These are phyloP conservation scores for Brassica rapa DNA, from an alignment of 345 rosid genomes.

Conservation along the genomic window DNA sequence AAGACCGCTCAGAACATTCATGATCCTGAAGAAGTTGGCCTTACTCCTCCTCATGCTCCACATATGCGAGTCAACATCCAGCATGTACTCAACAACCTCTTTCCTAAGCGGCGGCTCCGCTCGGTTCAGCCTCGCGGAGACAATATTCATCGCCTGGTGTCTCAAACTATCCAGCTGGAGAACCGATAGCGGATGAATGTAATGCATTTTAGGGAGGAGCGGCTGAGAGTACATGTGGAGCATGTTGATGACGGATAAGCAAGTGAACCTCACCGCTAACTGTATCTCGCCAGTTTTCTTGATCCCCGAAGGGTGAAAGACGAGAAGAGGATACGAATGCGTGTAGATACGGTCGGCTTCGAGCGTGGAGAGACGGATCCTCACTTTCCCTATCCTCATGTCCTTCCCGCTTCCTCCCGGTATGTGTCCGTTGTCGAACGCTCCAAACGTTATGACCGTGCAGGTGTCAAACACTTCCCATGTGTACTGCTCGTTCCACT, in stretches of 20 bases:
- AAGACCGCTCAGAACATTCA: slow-evolving; percentile 64
- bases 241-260: slow-evolving; percentile 80
- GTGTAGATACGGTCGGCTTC: slow-evolving; percentile 93
- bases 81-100: slow-evolving; percentile 97
- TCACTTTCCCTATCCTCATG: slow-evolving; percentile 80
- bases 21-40: slow-evolving; percentile 60
- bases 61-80: slow-evolving; percentile 97
- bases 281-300: slow-evolving; percentile 95
- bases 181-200: slow-evolving; percentile 87
- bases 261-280: slow-evolving; percentile 81
- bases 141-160: slow-evolving; percentile 92
- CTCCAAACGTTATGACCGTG: slow-evolving; percentile 92
- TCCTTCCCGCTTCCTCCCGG: slow-evolving; percentile 65
- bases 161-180: slow-evolving; percentile 86
- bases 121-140: slow-evolving; percentile 75
- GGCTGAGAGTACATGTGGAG: slow-evolving; percentile 88
- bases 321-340: slow-evolving; percentile 86
- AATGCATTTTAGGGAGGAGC: slow-evolving; percentile 91
- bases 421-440: slow-evolving; percentile 81
- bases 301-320: slow-evolving; percentile 79
- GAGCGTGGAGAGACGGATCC: slow-evolving; percentile 91
- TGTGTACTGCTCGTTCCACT: slow-evolving; percentile 96
- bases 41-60: slow-evolving; percentile 99
- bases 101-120: slow-evolving; percentile 94
- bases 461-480: slow-evolving; percentile 99